Evolutionary conservation across 2,329 filamentous ascomycete species (phyloP).

Genomic region (Ophiostoma triangulosporum): DNA sequence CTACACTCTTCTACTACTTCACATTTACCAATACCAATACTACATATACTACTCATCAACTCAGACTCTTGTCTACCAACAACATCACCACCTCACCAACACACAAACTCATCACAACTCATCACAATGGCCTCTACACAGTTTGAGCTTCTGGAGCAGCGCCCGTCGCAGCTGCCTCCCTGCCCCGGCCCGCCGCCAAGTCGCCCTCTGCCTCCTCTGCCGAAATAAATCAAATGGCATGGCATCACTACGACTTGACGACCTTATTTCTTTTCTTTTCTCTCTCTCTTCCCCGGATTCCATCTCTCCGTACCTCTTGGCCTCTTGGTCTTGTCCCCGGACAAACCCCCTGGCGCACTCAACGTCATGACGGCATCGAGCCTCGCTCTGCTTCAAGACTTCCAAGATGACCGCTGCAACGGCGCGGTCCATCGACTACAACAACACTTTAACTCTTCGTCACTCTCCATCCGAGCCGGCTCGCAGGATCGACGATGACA

Average conservation of each 20-base stretch:
- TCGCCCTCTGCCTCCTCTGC: slow-evolving; percentile 50
- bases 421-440: neutral
- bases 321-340: no score
- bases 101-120: no score
- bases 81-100: slow-evolving; percentile 9
- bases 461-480: slow-evolving; percentile 3
- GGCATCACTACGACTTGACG: neutral
- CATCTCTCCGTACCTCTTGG: neutral
- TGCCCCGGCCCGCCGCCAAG: slow-evolving; percentile 53
- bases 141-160: slow-evolving; percentile 42
- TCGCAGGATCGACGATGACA: neutral
- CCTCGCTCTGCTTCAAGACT: neutral
- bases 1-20: neutral
- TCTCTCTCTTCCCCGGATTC: no score
- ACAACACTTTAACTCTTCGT: slow-evolving; percentile 11
- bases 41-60: neutral
- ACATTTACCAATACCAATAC: no score
- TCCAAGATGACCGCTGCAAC: neutral
- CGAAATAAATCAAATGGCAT: slow-evolving; percentile 36
- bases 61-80: slow-evolving; percentile 1
- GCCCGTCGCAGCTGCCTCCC: slow-evolving; percentile 52
- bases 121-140: slow-evolving; percentile 15
- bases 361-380: neutral
- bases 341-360: no score
- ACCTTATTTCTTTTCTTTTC: neutral